Evolutionary conservation across 2,329 filamentous ascomycete genomes (phyloP), one percentile per base, ranked within the genome.

Genomic region (Alternaria sp.): DNA sequence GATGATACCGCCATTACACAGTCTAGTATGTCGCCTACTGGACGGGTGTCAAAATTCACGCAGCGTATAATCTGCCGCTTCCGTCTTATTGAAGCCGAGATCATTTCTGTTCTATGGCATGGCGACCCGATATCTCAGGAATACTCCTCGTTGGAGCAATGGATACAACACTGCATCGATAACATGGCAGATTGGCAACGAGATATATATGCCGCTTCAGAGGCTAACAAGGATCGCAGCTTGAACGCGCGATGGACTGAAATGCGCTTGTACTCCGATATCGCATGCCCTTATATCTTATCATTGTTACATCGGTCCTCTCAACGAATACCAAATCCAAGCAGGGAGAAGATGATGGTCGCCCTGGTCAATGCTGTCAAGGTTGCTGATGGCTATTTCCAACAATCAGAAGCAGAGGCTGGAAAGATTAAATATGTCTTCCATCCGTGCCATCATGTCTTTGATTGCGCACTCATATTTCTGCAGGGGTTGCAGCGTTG

Each of bases 391-490:
- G 73, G 72, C 8, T 78, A 77, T 43, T 72, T 68, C 52, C 65
- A 69, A 34, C 75, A 78, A 61, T 69, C 69, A 34, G 74, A 77
- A 43, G 70, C 72, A 41, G 71, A 73, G 38, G 69, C 69, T 28
- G 75, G 75, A 12, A 69, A 73, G 52, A 77, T 77, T 61, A 78
- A 77, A 69, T 78, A 78, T 53, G 75, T 78, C 16, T 78, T 78
- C 51, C 75, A 78, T 56, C 74, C 75, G 14, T 77, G 74, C 24
- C 75, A 78, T 39, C 74, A 78, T 42, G 69, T 74, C 3, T 78
- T 76, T 64, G 71, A 71, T 12, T 72, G 68, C 34, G 75, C 75
- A 7, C 63, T 74, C 9, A 66, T 76, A 7, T 77, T 78, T 42
- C 63, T 78, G 11, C 73, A 73, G 18, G 72, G 67, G 5, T 44